Percentiles rank a stretch among this genome's conserved stretches.
Evolutionary conservation across 1,284 basidiomycete species (phyloP).

Genomic region (Naganishia cerealis): DNA sequence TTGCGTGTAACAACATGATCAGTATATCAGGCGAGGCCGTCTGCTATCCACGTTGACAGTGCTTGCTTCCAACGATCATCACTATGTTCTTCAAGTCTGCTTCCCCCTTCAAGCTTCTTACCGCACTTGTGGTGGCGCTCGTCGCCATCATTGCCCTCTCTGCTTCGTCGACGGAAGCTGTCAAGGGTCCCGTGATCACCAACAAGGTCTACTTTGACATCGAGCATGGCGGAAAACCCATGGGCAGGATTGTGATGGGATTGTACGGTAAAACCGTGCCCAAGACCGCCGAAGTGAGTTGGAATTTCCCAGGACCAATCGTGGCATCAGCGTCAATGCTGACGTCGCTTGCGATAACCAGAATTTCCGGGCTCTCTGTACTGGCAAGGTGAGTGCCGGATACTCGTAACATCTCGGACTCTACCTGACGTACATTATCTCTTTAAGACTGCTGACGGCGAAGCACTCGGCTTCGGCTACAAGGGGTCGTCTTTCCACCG

Average conservation of each 20-base stretch:
- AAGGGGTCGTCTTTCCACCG: slow-evolving; percentile 70
- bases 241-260: slow-evolving; percentile 80
- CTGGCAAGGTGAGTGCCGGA: slow-evolving; percentile 51
- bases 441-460: slow-evolving; percentile 66
- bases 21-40: neutral
- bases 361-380: slow-evolving; percentile 68
- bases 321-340: neutral
- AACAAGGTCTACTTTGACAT: slow-evolving; percentile 93
- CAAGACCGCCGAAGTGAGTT: slow-evolving; percentile 61
- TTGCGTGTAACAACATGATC: neutral
- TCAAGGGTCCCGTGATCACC: slow-evolving; percentile 71
- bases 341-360: neutral
- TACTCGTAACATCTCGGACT: neutral
- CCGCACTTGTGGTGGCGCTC: slow-evolving; percentile 57
- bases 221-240: slow-evolving; percentile 75
- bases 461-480: slow-evolving; percentile 69
- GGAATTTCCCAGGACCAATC: no score
- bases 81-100: slow-evolving; percentile 21
- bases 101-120: slow-evolving; percentile 17
- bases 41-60: neutral
- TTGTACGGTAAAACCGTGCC: slow-evolving; percentile 87
- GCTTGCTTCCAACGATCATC: no score
- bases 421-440: neutral
- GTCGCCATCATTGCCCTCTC: slow-evolving; percentile 59
- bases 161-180: slow-evolving; percentile 44